A percentile compares a stretch with the other conserved stretches of the same genome.
Evolutionary conservation across 441 rosid genomes (phyloP).

Genomic region (Adansonia gregorii): DNA sequence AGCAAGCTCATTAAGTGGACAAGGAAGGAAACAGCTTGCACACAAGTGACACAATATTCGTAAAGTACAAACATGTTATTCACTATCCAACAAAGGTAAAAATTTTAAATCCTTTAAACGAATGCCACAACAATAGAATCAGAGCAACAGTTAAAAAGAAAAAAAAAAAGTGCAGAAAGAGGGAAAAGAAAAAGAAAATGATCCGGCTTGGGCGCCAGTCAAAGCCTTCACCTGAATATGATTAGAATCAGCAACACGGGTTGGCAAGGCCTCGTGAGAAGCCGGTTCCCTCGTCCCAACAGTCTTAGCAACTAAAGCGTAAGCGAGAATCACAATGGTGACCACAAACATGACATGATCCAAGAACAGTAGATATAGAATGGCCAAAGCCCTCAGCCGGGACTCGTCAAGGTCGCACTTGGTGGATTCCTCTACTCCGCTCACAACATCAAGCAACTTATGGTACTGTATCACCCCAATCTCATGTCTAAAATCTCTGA

Average conservation of each 20-base stretch:
- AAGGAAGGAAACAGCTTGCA: constrained; percentile 8
- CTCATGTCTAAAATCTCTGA: too few relatives aligned
- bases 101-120: too few relatives aligned
- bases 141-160: too few relatives aligned
- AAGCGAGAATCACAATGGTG: constrained; percentile 50
- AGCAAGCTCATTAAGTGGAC: not conserved
- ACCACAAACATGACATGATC: constrained; percentile 70
- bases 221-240: constrained; percentile 94
- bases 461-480: too few relatives aligned
- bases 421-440: constrained; percentile 78
- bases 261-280: constrained; percentile 79
- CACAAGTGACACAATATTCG: constrained; percentile 24
- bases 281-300: constrained; percentile 60
- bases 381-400: constrained; percentile 71
- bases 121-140: too few relatives aligned
- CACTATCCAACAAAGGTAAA: too few relatives aligned
- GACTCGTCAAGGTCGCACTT: constrained; percentile 82
- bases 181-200: not conserved
- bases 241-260: constrained; percentile 47
- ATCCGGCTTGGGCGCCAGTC: constrained; percentile 49
- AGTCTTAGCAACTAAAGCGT: constrained; percentile 56
- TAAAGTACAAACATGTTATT: not conserved
- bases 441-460: too few relatives aligned
- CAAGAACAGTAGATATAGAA: constrained; percentile 75
- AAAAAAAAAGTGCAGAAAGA: too few relatives aligned